A percentile compares a stretch with the other conserved stretches of the same genome.
Conservation (phyloP, 345 rosid species). For the Boechera stricta region DNA sequence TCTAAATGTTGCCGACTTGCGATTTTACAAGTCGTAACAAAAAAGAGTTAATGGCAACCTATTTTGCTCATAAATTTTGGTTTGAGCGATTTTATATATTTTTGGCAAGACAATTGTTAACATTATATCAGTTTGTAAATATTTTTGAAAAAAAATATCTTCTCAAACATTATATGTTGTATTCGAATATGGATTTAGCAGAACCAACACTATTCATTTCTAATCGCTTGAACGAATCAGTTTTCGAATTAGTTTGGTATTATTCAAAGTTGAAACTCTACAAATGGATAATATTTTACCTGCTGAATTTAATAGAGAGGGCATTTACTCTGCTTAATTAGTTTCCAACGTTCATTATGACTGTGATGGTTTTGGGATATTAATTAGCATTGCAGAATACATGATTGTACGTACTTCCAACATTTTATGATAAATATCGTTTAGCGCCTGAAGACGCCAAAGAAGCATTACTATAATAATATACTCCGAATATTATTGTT, state of each 20-base stretch:
- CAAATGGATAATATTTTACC: background rate
- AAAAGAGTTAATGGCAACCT: background rate
- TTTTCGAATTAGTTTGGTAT: background rate
- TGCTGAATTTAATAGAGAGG: background rate
- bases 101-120: background rate
- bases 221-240: background rate
- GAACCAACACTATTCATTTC: background rate
- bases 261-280: background rate
- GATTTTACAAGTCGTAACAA: background rate
- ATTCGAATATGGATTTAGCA: background rate
- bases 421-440: background rate
- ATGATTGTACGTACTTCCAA: background rate
- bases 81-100: background rate
- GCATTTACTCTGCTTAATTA: background rate
- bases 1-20: conserved; percentile 26
- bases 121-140: background rate
- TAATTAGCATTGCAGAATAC: background rate
- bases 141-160: background rate
- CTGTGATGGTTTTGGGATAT: background rate
- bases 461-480: background rate
- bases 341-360: background rate
- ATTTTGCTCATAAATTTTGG: background rate
- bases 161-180: background rate
- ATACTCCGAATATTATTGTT: background rate
- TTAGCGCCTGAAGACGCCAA: background rate